These are phyloP conservation scores for Ophiorrhiza pumila DNA, from an alignment of 257 asterid genomes.

Conservation along the genomic window DNA sequence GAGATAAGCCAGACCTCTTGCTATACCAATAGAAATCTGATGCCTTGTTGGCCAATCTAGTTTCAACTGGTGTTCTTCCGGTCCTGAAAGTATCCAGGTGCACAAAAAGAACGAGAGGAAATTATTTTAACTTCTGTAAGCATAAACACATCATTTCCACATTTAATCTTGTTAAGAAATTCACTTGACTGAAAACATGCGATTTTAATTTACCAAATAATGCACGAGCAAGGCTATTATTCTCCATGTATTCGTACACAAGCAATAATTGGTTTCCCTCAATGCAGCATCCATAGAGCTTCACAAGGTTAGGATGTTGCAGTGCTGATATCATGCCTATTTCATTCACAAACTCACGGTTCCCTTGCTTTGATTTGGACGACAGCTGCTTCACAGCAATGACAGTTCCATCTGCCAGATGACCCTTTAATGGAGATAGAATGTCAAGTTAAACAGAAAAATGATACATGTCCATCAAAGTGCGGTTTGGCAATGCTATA, in stretches of 20 bases:
- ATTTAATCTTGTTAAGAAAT: background rate
- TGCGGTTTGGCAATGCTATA: too few species aligned
- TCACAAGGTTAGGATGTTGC: slow-evolving; percentile 73
- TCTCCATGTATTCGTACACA: slow-evolving; percentile 67
- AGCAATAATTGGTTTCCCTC: slow-evolving; percentile 68
- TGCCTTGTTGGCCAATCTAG: slow-evolving; percentile 63
- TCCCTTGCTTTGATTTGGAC: slow-evolving; percentile 78
- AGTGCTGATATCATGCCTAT: slow-evolving; percentile 83
- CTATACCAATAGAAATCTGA: slow-evolving; percentile 59
- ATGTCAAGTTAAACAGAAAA: background rate
- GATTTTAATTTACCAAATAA: slow-evolving; percentile 50
- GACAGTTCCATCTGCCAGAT: slow-evolving; percentile 44
- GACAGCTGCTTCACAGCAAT: slow-evolving; percentile 86
- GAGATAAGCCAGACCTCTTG: slow-evolving; percentile 76
- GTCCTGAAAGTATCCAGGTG: slow-evolving; percentile 32
- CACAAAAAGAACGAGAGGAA: background rate
- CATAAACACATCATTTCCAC: background rate
- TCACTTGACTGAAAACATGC: background rate
- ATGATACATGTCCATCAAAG: background rate
- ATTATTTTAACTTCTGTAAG: background rate
- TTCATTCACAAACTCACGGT: slow-evolving; percentile 71
- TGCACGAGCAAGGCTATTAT: slow-evolving; percentile 75
- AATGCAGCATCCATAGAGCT: slow-evolving; percentile 68
- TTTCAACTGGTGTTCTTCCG: slow-evolving; percentile 45
- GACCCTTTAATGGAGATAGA: slow-evolving; percentile 39